Evolutionary conservation across 164 flowering plant genomes (phyloP), one percentile per base, ranked within the genome.

Genomic region (Vitis amurensis): DNA sequence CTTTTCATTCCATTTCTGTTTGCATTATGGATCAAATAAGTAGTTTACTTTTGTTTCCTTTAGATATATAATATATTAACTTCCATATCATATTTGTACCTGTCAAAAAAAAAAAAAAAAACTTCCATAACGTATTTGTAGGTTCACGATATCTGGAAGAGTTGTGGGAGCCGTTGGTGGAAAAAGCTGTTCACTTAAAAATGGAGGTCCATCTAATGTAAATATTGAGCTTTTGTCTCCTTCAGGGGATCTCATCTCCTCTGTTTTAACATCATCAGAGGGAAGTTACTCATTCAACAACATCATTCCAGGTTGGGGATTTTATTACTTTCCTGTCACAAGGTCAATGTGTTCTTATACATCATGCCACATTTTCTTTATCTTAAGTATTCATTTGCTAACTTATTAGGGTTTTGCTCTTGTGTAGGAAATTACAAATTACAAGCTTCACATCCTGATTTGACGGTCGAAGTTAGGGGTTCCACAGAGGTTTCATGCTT

Each of bases 121-220:
- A 31, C 44, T 37, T 3, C 44, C 44, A 37, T 37, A 37, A 0
- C 13, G 49, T 68, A 31, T 70, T 71, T 76, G 63, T 78, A 96
- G 99, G 76, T 96, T 96, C 76, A 76, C 94, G n/a, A 4, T 93
- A 71, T 87, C 94, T 61, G 99, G 99, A 67, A 88, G 85, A 81
- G 89, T 96, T 71, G 60, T 79, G 55, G 99, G 97, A 80, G 94
- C 97, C 61, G 92, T 89, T 78, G 97, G 97, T 49, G 99, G 98
- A 60, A 82, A 81, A 68, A 92, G 97, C 78, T 96, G 99, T 81
- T 67, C 84, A 2, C 9, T 64, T 29, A 90, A 84, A 73, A 76
- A 83, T 75, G 91, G 89, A 44, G 99, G 98, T 19, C 99, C 99
- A 51, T 79, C 95, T 29, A 77, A 84, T 76, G 90, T 96, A 37